Evolutionary conservation across 2,329 filamentous ascomycete species (phyloP), one percentile per base, ranked within the genome.

Genomic region (Xylaria sp.): DNA sequence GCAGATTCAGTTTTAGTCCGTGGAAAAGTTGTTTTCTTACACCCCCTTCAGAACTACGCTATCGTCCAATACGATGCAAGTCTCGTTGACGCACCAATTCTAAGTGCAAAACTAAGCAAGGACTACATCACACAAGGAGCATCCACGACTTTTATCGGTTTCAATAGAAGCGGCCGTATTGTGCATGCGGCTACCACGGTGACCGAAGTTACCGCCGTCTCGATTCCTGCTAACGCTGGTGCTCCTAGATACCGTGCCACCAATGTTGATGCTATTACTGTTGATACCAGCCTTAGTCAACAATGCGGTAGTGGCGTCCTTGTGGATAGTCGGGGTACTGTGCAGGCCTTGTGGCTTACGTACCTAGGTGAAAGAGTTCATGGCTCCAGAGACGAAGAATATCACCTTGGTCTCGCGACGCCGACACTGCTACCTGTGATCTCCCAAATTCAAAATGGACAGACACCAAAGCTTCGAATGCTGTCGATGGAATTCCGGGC

Each of bases 61-160:
- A 91, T 99, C 71, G 87, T 99, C 71, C 90, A 96, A 78, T 99
- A 99, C 75, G 94, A 99, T 74, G 92, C 95, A 1, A 88, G 86
- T 40, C 85, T 99, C 17, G 96, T 98, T n/a, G 88, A 96, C 72
- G 95, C 94, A 1, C 94, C 95, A 0, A 94, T 99, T 12, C 87
- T 94, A 80, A 94, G 91, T 67, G 95, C 96, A 4, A 91, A 87
- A 71, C 84, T 99, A 52, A 92, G 92, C 72, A 88, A 83, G 5
- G 87, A 92, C 59, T 88, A 89, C 70, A 92, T 98, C 75, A 94
- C 92, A 54, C 95, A 98, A 79, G 95, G 95, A 37, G 92, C 94
- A 51, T 90, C 94, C 60, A 97, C 94, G 0, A 94, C 97, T 69
- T 99, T 99, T 78, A 91, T 99, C 66, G 96, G 95, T n/a, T 96